Evolutionary conservation across 1,139 yeast genomes (phyloP).

Genomic region (Tardiomyces blankii): DNA sequence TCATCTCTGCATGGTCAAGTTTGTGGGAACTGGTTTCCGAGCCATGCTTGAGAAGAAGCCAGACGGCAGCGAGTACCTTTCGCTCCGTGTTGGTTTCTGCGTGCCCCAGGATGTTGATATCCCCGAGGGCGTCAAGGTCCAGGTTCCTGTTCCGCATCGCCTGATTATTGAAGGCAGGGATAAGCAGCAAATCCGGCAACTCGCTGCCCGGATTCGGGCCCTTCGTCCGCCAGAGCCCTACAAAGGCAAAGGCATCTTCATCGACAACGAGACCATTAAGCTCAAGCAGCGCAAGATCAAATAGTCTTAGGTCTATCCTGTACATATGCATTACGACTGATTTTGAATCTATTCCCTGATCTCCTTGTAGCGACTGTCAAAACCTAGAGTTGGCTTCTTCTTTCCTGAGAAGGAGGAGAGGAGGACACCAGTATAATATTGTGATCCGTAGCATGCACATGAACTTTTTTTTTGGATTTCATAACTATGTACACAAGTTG

Average conservation of each 20-base stretch:
- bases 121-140: slow-evolving; percentile 66
- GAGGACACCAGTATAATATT: too few species aligned
- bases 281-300: slow-evolving; percentile 89
- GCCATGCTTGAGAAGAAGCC: slow-evolving; percentile 44
- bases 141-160: slow-evolving; percentile 81
- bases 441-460: too few species aligned
- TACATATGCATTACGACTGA: neutral
- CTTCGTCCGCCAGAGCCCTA: slow-evolving; percentile 96
- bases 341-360: neutral
- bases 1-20: slow-evolving; percentile 73
- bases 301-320: slow-evolving; percentile 25
- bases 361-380: neutral
- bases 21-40: slow-evolving; percentile 97
- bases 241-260: slow-evolving; percentile 94
- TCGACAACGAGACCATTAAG: slow-evolving; percentile 82
- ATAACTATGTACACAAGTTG: neutral
- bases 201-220: slow-evolving; percentile 81
- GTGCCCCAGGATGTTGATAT: slow-evolving; percentile 50
- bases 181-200: slow-evolving; percentile 76
- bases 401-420: too few species aligned
- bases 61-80: slow-evolving; percentile 49
- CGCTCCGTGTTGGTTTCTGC: slow-evolving; percentile 79
- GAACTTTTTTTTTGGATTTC: neutral
- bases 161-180: slow-evolving; percentile 77
- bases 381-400: too few species aligned